A percentile compares a stretch with the other conserved stretches of the same genome.
These are phyloP conservation scores for Pseudocercospora vitis DNA, from an alignment of 2,329 filamentous ascomycete species.

Conservation along the genomic window DNA sequence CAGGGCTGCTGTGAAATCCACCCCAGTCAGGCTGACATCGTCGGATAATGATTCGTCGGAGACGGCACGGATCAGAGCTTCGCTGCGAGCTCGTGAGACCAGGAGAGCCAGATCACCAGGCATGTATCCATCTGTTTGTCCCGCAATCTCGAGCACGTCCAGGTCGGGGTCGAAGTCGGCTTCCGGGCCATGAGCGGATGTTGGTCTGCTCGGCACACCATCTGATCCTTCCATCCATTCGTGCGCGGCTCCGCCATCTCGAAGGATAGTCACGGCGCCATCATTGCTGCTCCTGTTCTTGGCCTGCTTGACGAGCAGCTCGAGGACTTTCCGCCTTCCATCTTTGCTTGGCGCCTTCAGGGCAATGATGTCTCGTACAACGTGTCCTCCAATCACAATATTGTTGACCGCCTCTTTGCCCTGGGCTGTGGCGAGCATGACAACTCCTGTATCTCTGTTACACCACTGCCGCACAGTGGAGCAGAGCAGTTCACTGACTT, in stretches of 20 bases:
- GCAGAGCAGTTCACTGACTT: slow-evolving; percentile 86
- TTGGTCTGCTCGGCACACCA: slow-evolving; percentile 45
- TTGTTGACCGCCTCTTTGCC: slow-evolving; percentile 91
- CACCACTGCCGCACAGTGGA: slow-evolving; percentile 83
- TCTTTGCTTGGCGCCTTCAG: slow-evolving; percentile 93
- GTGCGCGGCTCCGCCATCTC: slow-evolving; percentile 27
- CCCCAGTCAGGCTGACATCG: slow-evolving; percentile 64
- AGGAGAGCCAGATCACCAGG: slow-evolving; percentile 87
- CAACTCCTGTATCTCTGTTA: slow-evolving; percentile 73
- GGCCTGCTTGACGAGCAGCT: slow-evolving; percentile 63
- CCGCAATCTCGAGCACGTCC: slow-evolving; percentile 89
- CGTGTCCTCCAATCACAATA: slow-evolving; percentile 84
- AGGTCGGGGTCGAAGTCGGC: slow-evolving; percentile 72
- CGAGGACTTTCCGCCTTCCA: slow-evolving; percentile 76
- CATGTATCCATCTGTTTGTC: slow-evolving; percentile 97
- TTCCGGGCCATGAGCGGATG: slow-evolving; percentile 43
- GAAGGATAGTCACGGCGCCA: slow-evolving; percentile 12
- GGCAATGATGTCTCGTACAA: slow-evolving; percentile 86
- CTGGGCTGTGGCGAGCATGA: slow-evolving; percentile 86
- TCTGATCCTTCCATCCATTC: slow-evolving; percentile 74
- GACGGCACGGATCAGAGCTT: slow-evolving; percentile 85
- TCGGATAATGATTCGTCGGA: slow-evolving; percentile 42
- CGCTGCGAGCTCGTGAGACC: slow-evolving; percentile 82
- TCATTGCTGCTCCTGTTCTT: slow-evolving; percentile 20
- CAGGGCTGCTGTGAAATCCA: slow-evolving; percentile 80